Evolutionary conservation across 192 early-diverging fungal genomes (phyloP), one percentile per base, ranked within the genome.

Genomic region (Piromyces finnis): DNA sequence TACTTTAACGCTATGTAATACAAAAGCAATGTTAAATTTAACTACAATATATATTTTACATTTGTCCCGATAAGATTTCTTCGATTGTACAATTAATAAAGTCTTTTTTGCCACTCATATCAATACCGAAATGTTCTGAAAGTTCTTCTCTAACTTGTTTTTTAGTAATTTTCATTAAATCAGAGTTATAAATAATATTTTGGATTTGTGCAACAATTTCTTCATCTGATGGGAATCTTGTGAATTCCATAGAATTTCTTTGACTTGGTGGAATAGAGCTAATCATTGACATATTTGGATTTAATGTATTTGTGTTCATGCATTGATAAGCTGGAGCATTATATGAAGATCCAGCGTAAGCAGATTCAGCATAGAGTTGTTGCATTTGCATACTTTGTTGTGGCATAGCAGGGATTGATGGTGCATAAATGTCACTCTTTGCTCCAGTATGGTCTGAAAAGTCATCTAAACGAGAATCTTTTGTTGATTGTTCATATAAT

Each of bases 61-160:
- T 68, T 68, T 68, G 51, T n/a, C 51, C 51, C 26, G 51, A 68
- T 68, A 68, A 68, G 22, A 88, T 81, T 14, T 59, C 35, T 80
- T 95, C 93, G 29, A 96, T 91, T 11, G 82, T 81, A 68, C 89
- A 84, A 79, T 91, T 92, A 79, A 96, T 94, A 85, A 93, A 94
- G 29, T 88, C 92, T 82, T 91, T 90, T 81, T 88, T 84, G 9
- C 82, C 37, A 0, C 83, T 82, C 85, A 95, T 82, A 79, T 97
- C 94, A n/a, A 89, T 77, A 29, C 92, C 91, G 84, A 94, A 96
- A 28, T 90, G 82, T 5, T 82, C 83, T 12, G 87, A 84, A 41
- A 95, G 82, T 79, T 91, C 89, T 30, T 93, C 90, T 11, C 93
- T 87, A 78, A 97, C 92, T 82, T 92, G 91, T 83, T 92, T 92